Evolutionary conservation across 2,329 filamentous ascomycete genomes (phyloP).

Genomic region (Cadophora sp.): DNA sequence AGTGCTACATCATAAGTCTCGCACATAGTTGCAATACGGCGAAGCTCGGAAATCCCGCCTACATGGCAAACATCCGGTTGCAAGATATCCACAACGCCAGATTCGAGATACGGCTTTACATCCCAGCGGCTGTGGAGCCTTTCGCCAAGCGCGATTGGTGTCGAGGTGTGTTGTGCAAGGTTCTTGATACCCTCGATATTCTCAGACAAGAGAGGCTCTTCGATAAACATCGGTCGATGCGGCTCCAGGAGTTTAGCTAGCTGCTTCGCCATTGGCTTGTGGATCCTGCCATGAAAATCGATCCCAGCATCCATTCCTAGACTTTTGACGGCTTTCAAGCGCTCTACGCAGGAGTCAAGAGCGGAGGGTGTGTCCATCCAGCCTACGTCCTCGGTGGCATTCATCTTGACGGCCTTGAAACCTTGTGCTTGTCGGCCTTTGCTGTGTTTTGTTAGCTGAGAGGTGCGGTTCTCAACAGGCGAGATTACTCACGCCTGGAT

Average conservation of each 20-base stretch:
- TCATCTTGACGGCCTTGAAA: slow-evolving; percentile 77
- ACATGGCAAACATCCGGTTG: slow-evolving; percentile 77
- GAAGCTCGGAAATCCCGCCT: slow-evolving; percentile 75
- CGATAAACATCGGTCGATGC: slow-evolving; percentile 75
- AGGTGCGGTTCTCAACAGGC: background rate
- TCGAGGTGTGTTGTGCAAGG: slow-evolving; percentile 61
- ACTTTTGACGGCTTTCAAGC: slow-evolving; percentile 71
- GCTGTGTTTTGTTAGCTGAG: slow-evolving; percentile 46
- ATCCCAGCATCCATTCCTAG: slow-evolving; percentile 76
- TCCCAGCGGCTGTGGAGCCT: slow-evolving; percentile 77
- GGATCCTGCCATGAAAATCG: slow-evolving; percentile 79
- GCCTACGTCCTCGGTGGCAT: slow-evolving; percentile 76
- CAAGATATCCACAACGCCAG: slow-evolving; percentile 71
- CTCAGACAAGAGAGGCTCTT: slow-evolving; percentile 75
- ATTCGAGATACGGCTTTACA: slow-evolving; percentile 73
- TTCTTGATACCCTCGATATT: slow-evolving; percentile 58
- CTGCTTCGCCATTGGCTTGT: slow-evolving; percentile 84
- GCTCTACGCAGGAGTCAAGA: slow-evolving; percentile 68
- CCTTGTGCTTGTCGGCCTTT: slow-evolving; percentile 65
- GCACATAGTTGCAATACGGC: slow-evolving; percentile 72
- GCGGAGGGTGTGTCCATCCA: slow-evolving; percentile 76
- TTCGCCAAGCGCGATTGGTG: slow-evolving; percentile 76
- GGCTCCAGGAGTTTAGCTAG: slow-evolving; percentile 72
- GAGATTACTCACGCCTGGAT: slow-evolving; percentile 59
- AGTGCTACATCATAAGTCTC: slow-evolving; percentile 77